A percentile compares a stretch with the other conserved stretches of the same genome.
phyloP scores from a whole-genome alignment of 148 eudicot species.

The Chenopodium quinoa region DNA sequence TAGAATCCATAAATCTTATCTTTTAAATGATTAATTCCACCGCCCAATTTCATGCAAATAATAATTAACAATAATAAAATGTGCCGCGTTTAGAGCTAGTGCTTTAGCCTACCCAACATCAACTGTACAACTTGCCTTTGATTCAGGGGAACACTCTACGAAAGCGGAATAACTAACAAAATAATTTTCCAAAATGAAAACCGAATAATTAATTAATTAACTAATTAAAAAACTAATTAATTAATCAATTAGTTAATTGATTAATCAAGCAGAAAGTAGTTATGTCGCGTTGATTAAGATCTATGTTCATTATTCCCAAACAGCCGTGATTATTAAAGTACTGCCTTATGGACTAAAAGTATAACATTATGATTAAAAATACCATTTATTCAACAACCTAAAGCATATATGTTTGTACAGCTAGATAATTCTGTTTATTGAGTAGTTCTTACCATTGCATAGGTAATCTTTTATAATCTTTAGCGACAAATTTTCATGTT shows the following conservation, averaged over 20 bases:
- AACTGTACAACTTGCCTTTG: not conserved
- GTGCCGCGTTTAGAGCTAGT: not conserved
- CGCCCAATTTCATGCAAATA: not conserved
- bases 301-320: slow-evolving; percentile 14
- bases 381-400: not conserved
- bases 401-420: not conserved
- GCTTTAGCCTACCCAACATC: slow-evolving; percentile 14
- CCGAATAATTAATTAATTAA: not conserved
- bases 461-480: no score
- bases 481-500: no score
- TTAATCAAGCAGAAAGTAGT: not conserved
- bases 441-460: not conserved
- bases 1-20: not conserved
- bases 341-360: not conserved
- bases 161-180: not conserved
- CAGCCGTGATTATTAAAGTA: slow-evolving; percentile 4
- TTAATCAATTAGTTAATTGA: not conserved
- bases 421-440: not conserved
- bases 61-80: not conserved
- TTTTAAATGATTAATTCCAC: not conserved
- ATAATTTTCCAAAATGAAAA: not conserved
- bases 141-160: not conserved
- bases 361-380: not conserved
- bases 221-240: not conserved
- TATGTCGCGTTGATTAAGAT: slow-evolving; percentile 16